Evolutionary conservation across 768 basidiomycete species (phyloP).

Genomic region (Mycena venus): DNA sequence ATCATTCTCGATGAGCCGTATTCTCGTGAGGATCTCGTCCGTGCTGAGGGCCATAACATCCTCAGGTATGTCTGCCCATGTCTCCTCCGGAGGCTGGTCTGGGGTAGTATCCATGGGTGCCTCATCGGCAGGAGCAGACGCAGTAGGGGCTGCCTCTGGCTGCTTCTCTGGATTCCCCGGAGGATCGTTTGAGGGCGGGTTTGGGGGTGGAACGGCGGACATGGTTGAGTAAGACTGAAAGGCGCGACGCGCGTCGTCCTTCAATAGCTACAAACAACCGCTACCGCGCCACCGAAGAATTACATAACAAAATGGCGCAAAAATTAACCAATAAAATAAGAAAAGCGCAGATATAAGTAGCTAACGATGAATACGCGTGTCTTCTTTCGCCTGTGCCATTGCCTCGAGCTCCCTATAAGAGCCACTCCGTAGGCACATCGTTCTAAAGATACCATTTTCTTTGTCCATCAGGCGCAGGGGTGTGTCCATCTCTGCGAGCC

Average conservation of each 20-base stretch:
- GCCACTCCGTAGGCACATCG: constrained; percentile 62
- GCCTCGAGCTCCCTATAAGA: constrained; percentile 31
- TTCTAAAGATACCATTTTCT: constrained; percentile 61
- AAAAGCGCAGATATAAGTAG: neutral
- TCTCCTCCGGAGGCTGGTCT: constrained; percentile 79
- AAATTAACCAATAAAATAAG: neutral
- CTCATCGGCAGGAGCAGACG: constrained; percentile 46
- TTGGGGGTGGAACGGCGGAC: constrained; percentile 73
- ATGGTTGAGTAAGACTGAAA: constrained; percentile 43
- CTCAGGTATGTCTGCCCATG: constrained; percentile 92
- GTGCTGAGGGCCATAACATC: constrained; percentile 83
- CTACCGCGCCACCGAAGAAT: neutral
- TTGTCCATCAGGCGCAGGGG: constrained; percentile 63
- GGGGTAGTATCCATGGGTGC: constrained; percentile 82
- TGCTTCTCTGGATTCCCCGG: constrained; percentile 67
- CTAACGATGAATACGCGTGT: neutral
- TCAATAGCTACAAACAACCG: neutral
- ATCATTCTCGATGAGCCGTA: constrained; percentile 96
- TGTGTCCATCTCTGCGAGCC: constrained; percentile 59
- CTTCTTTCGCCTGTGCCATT: constrained; percentile 12
- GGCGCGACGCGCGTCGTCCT: constrained; percentile 21
- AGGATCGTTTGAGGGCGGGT: constrained; percentile 67
- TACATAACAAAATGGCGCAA: neutral
- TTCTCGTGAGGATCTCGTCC: constrained; percentile 91
- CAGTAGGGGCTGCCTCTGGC: constrained; percentile 53